Evolutionary conservation across 106 monocot genomes (phyloP).

Genomic region (Allium sativum): DNA sequence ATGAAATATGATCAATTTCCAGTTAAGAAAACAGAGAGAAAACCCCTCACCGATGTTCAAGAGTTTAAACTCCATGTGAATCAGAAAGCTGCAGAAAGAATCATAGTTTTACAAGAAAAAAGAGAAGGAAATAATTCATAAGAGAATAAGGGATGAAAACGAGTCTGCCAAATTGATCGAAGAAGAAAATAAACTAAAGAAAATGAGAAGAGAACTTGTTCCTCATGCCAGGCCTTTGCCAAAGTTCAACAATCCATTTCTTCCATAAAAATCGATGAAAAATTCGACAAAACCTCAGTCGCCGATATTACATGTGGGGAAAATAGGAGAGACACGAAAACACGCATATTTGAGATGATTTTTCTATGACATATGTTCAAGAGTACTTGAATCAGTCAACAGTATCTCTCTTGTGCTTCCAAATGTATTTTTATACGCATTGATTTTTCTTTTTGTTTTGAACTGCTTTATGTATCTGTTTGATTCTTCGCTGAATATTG

Average conservation of each 20-base stretch:
- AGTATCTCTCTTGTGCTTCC: too few species aligned
- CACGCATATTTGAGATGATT: neutral
- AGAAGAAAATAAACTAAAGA: constrained; percentile 82
- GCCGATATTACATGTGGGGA: constrained; percentile 39
- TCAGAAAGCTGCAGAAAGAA: constrained; percentile 64
- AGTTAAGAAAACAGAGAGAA: constrained; percentile 64
- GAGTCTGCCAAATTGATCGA: constrained; percentile 54
- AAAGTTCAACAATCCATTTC: constrained; percentile 70
- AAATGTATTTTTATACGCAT: too few species aligned
- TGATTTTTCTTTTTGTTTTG: too few species aligned
- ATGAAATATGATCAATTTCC: constrained; percentile 53
- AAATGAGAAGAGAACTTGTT: constrained; percentile 78
- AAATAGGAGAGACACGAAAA: constrained; percentile 28
- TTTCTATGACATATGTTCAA: too few species aligned
- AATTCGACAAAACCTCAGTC: constrained; percentile 54
- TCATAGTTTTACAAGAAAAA: constrained; percentile 86
- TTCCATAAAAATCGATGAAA: constrained; percentile 55
- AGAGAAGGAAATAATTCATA: constrained; percentile 64
- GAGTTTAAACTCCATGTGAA: constrained; percentile 70
- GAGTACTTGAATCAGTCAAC: too few species aligned
- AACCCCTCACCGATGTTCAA: constrained; percentile 82
- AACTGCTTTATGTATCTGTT: too few species aligned
- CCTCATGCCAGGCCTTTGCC: constrained; percentile 80
- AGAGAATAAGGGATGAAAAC: constrained; percentile 75
- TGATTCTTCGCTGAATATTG: too few species aligned